Evolutionary conservation across 2,329 filamentous ascomycete genomes (phyloP).

Genomic region (Paraphoma sp.): DNA sequence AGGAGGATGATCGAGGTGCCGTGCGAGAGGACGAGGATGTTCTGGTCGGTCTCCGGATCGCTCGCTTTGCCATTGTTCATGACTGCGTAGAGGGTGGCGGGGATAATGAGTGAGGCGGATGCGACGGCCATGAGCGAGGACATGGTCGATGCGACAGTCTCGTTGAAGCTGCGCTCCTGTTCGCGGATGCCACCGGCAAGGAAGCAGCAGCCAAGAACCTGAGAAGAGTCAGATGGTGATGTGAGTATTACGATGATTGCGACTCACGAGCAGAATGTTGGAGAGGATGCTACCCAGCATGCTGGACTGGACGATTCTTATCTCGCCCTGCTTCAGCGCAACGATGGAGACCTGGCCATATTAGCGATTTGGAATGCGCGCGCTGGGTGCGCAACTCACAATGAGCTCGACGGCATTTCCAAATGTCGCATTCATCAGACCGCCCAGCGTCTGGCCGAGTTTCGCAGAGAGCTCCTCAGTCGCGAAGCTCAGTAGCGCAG

Average conservation of each 20-base stretch:
- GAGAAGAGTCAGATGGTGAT: slow-evolving; percentile 56
- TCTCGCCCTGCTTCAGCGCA: slow-evolving; percentile 82
- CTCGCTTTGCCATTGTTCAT: slow-evolving; percentile 48
- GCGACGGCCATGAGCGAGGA: slow-evolving; percentile 65
- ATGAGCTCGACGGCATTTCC: slow-evolving; percentile 83
- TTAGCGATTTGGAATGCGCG: slow-evolving; percentile 8
- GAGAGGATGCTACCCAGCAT: slow-evolving; percentile 97
- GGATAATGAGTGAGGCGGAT: slow-evolving; percentile 61
- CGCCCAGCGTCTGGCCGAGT: slow-evolving; percentile 76
- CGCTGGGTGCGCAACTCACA: slow-evolving; percentile 51
- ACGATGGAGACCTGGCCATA: slow-evolving; percentile 81
- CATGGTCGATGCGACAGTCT: slow-evolving; percentile 80
- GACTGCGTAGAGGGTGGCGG: slow-evolving; percentile 59
- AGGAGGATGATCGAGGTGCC: slow-evolving; percentile 62
- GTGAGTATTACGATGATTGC: slow-evolving; percentile 21
- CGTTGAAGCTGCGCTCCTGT: slow-evolving; percentile 66
- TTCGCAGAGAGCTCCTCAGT: slow-evolving; percentile 78
- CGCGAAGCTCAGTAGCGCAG: slow-evolving; percentile 75
- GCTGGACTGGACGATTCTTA: slow-evolving; percentile 95
- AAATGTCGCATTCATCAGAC: slow-evolving; percentile 77
- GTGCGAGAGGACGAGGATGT: slow-evolving; percentile 58
- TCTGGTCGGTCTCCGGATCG: slow-evolving; percentile 52
- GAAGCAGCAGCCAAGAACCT: slow-evolving; percentile 62
- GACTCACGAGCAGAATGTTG: slow-evolving; percentile 78
- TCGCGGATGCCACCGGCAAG: slow-evolving; percentile 56